These are phyloP conservation scores for Talaromyces islandicus DNA, from an alignment of 2,329 filamentous ascomycete species.

Conservation along the genomic window DNA sequence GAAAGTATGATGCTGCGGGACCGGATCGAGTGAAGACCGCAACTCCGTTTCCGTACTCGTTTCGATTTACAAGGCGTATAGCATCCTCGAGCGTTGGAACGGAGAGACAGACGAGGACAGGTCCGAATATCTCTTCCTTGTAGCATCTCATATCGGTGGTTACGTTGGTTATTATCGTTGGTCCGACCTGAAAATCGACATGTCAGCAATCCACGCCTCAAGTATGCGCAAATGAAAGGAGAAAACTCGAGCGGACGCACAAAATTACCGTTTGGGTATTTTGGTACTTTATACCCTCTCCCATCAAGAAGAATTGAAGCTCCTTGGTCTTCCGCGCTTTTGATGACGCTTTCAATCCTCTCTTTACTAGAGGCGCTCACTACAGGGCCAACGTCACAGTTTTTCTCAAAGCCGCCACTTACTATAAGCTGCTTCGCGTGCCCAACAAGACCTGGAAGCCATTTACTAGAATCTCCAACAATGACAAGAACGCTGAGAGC, in stretches of 20 bases:
- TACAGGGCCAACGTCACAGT: slow-evolving; percentile 46
- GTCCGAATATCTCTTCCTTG: slow-evolving; percentile 29
- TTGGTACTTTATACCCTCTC: slow-evolving; percentile 54
- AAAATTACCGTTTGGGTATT: slow-evolving; percentile 63
- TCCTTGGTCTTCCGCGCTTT: slow-evolving; percentile 58
- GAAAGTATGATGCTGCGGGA: slow-evolving; percentile 55
- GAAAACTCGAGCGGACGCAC: slow-evolving; percentile 34
- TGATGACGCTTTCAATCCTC: slow-evolving; percentile 25
- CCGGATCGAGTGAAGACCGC: slow-evolving; percentile 61
- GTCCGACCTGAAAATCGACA: slow-evolving; percentile 15
- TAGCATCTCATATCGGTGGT: slow-evolving; percentile 30
- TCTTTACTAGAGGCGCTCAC: slow-evolving; percentile 59
- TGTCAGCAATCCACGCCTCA: not conserved
- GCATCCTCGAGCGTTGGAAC: slow-evolving; percentile 26
- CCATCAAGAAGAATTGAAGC: slow-evolving; percentile 60
- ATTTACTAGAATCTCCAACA: slow-evolving; percentile 60
- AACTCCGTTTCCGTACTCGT: slow-evolving; percentile 62
- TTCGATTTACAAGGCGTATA: slow-evolving; percentile 53
- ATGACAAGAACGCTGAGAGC: slow-evolving; percentile 60
- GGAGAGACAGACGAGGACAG: slow-evolving; percentile 29
- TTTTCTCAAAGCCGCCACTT: slow-evolving; percentile 58
- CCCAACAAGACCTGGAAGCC: slow-evolving; percentile 58
- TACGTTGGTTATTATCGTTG: slow-evolving; percentile 28
- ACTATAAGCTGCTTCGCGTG: slow-evolving; percentile 55
- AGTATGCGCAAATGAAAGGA: not conserved